A percentile compares a stretch with the other conserved stretches of the same genome.
phyloP scores from a whole-genome alignment of 2,329 filamentous ascomycete genomes.

The Elsinoe fawcettii region DNA sequence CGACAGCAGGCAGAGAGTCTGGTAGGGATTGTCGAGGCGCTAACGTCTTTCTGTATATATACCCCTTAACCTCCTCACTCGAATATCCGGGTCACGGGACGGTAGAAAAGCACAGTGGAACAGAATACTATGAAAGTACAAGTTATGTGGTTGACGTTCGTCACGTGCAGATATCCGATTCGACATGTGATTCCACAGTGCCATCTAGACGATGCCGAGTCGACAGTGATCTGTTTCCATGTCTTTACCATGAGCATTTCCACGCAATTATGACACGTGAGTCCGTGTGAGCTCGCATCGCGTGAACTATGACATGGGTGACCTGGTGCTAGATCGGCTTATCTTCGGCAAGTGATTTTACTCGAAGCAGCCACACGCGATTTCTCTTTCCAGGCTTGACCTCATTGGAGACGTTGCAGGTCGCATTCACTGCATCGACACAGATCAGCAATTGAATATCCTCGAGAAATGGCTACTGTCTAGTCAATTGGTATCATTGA shows the following conservation, averaged over 20 bases:
- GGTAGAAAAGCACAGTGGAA: neutral
- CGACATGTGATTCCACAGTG: neutral
- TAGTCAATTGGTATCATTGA: constrained; percentile 13
- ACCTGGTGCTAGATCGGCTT: neutral
- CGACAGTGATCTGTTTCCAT: neutral
- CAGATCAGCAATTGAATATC: constrained; percentile 8
- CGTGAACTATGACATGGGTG: neutral
- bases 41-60: neutral
- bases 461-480: constrained; percentile 12
- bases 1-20: neutral
- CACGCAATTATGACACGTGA: neutral
- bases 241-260: neutral
- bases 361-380: neutral
- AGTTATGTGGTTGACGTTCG: too few species aligned
- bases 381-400: constrained; percentile 3
- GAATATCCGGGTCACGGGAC: neutral
- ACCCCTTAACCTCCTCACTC: neutral
- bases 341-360: constrained; percentile 5
- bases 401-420: constrained; percentile 10
- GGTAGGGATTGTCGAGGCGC: neutral
- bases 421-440: constrained; percentile 7
- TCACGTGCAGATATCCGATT: neutral
- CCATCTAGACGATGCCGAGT: neutral
- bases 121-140: too few species aligned
- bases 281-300: neutral